phyloP scores from a whole-genome alignment of 257 asterid genomes.

The Nicotiana obtusifolia region DNA sequence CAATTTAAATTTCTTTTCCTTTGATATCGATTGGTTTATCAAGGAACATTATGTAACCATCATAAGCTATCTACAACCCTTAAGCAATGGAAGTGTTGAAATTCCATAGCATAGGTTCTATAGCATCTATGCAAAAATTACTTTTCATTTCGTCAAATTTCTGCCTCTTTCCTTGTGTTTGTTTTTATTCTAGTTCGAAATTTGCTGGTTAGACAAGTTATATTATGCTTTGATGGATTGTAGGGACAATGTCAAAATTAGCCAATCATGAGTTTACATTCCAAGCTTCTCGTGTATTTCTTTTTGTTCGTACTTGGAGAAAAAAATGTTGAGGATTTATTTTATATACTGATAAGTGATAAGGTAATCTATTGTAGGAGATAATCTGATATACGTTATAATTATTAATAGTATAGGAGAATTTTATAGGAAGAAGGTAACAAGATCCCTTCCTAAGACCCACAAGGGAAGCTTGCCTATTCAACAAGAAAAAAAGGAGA shows the following conservation, averaged over 20 bases:
- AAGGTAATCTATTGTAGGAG: no score
- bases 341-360: no score
- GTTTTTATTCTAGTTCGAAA: not conserved
- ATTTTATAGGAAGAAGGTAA: no score
- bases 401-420: no score
- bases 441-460: no score
- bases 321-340: not conserved
- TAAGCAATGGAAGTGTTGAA: not conserved
- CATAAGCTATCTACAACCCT: not conserved
- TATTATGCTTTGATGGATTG: not conserved
- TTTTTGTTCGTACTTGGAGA: not conserved
- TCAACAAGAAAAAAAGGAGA: no score
- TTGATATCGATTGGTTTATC: constrained; percentile 3
- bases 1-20: not conserved
- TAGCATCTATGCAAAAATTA: not conserved
- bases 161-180: not conserved
- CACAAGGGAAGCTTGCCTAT: no score
- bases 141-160: not conserved
- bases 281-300: not conserved
- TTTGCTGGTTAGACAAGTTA: not conserved
- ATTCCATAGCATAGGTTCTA: not conserved
- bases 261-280: not conserved
- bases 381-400: no score
- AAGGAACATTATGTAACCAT: not conserved
- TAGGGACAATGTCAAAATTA: not conserved